phyloP scores from a whole-genome alignment of 2,329 filamentous ascomycete genomes.

The Nannizzia gypsea region DNA sequence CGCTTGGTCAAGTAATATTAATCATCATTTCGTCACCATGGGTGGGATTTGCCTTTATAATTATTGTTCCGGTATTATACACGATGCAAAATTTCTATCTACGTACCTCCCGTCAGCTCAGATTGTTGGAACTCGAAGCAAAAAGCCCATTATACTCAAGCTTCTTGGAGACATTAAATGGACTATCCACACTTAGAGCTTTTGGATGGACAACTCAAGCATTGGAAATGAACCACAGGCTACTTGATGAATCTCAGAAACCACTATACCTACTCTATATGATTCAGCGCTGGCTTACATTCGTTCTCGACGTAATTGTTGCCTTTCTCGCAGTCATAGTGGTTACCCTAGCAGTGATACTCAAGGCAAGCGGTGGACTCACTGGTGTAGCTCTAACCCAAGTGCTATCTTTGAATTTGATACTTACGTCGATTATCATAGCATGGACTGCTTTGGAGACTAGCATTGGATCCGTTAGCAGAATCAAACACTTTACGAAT shows the following conservation, averaged over 20 bases:
- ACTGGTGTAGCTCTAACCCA: slow-evolving; percentile 39
- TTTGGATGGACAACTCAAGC: slow-evolving; percentile 11
- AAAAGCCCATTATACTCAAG: slow-evolving; percentile 32
- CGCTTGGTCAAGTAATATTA: slow-evolving; percentile 18
- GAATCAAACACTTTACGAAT: slow-evolving; percentile 41
- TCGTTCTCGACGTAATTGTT: slow-evolving; percentile 42
- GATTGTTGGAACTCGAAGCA: slow-evolving; percentile 34
- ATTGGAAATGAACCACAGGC: slow-evolving; percentile 29
- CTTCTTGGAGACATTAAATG: slow-evolving; percentile 20
- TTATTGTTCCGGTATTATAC: slow-evolving; percentile 19
- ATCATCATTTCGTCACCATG: slow-evolving; percentile 19
- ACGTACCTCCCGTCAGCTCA: slow-evolving; percentile 34
- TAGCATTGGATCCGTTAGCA: slow-evolving; percentile 42
- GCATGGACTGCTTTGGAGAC: slow-evolving; percentile 47
- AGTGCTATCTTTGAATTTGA: slow-evolving; percentile 33
- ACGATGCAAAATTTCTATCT: slow-evolving; percentile 31
- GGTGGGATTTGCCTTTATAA: slow-evolving; percentile 19
- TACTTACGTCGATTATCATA: slow-evolving; percentile 41
- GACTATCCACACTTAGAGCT: slow-evolving; percentile 17
- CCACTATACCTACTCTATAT: slow-evolving; percentile 47
- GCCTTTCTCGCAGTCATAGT: slow-evolving; percentile 39
- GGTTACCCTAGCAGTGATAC: slow-evolving; percentile 38
- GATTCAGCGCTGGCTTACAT: slow-evolving; percentile 43
- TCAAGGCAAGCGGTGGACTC: slow-evolving; percentile 36
- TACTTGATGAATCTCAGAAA: slow-evolving; percentile 44